Evolutionary conservation across 1,284 basidiomycete species (phyloP), one percentile per base, ranked within the genome.

Genomic region (Marasmius oreades): DNA sequence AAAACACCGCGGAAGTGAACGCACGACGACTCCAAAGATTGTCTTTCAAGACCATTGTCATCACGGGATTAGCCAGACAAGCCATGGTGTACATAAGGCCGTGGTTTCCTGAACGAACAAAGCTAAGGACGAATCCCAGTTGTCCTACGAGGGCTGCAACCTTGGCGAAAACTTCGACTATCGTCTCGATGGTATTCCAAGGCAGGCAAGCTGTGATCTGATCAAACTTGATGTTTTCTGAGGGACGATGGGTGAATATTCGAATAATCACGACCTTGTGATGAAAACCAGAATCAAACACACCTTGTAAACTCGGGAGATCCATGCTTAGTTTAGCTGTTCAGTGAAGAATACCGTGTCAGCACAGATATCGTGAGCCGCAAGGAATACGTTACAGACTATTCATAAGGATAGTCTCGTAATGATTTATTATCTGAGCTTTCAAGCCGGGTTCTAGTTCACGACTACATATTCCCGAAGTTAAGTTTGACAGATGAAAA

Each of bases 51-150:
- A 53, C n/a, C 23, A 31, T n/a, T 1, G 46, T 26, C 22, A 64
- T 50, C 5, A 58, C 5, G 0, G 62, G 62, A 16, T 53, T 31
- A 4, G 39, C 58, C 22, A 64, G 33, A 33, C 61, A 62, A 23
- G 58, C 48, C 5, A 53, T 24, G 14, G 43, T 42, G 45, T 62
- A 64, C 20, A 60, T 28, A 1, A 55, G 26, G 3, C 58, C 62
- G 33, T 61, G 58, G n/a, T 55, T 55, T 16, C 48, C 52, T 5
- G 62, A 63, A 12, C 46, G 51, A n/a, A 58, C 50, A 1, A 45
- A 42, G 39, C 46, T 52, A 18, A 58, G 55, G 45, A 61, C 43
- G 36, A 61, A 61, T 42, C 36, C 43, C 12, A 63, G 42, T 37
- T 61, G 62, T 12, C 45, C 48, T 1, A 50, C 22, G 3, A 53